Conservation (phyloP, 2,329 filamentous ascomycete genomes). For the Geosmithia flava region DNA sequence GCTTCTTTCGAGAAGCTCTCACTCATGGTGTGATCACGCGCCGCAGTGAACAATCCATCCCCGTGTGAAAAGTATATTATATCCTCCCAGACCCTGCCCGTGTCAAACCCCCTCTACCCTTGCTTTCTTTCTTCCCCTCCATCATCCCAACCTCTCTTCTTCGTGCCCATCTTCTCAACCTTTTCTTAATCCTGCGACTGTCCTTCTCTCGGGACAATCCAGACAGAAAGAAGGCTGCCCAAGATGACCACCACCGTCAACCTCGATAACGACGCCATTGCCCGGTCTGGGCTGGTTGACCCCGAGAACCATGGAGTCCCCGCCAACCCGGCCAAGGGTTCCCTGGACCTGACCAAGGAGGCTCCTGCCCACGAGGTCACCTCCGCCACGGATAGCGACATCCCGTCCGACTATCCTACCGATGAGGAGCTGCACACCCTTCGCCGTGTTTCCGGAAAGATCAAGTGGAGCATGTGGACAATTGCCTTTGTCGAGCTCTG, state of each 20-base stretch:
- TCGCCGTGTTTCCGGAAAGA: slow-evolving; percentile 49
- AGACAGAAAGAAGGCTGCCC: slow-evolving; percentile 1
- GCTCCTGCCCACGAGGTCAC: slow-evolving; percentile 9
- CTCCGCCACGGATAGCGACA: slow-evolving; percentile 11
- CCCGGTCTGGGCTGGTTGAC: slow-evolving; percentile 16
- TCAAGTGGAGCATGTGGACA: slow-evolving; percentile 55
- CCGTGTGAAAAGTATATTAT: neutral
- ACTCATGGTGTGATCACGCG: neutral
- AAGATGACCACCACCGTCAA: slow-evolving; percentile 21
- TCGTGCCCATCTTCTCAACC: neutral
- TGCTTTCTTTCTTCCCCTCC: neutral
- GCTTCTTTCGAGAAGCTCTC: neutral
- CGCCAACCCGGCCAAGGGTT: slow-evolving; percentile 12
- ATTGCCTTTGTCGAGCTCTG: slow-evolving; percentile 64
- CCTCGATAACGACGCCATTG: slow-evolving; percentile 23
- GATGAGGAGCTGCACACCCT: slow-evolving; percentile 49
- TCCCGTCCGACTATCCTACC: slow-evolving; percentile 32
- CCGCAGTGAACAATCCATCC: neutral
- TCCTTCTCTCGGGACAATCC: neutral
- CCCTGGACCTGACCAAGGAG: slow-evolving; percentile 12
- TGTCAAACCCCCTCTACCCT: neutral
- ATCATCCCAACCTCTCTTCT: neutral
- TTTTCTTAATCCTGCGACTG: neutral
- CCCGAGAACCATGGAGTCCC: slow-evolving; percentile 15
- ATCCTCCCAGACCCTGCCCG: neutral